These are phyloP conservation scores for Combretum micranthum DNA, from an alignment of 345 rosid species.

Conservation along the genomic window DNA sequence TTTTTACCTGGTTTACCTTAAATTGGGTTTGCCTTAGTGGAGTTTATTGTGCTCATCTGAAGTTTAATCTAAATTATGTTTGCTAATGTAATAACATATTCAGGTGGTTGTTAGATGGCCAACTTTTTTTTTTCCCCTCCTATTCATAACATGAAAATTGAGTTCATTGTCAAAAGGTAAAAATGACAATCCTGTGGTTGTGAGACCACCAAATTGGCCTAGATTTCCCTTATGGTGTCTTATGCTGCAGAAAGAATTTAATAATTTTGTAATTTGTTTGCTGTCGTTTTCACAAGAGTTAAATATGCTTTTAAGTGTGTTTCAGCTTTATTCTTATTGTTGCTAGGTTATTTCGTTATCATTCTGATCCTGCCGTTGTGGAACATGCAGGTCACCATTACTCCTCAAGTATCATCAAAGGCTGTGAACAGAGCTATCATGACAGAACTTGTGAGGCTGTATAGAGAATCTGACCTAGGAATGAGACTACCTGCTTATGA, in stretches of 20 bases:
- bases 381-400: slow-evolving; percentile 78
- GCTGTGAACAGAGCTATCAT: slow-evolving; percentile 82
- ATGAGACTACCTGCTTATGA: slow-evolving; percentile 96
- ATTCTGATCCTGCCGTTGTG: slow-evolving; percentile 16
- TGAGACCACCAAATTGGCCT: too few species aligned
- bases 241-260: too few species aligned
- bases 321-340: slow-evolving; percentile 20
- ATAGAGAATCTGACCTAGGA: slow-evolving; percentile 87
- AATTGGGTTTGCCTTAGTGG: neutral
- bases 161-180: too few species aligned
- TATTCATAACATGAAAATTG: slow-evolving; percentile 14
- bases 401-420: slow-evolving; percentile 89
- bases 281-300: slow-evolving; percentile 5
- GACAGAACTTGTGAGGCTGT: slow-evolving; percentile 83
- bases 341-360: slow-evolving; percentile 4
- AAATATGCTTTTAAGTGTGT: slow-evolving; percentile 4
- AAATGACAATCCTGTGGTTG: too few species aligned
- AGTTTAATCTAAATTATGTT: too few species aligned
- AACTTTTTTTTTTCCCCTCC: slow-evolving; percentile 18
- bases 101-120: slow-evolving; percentile 16
- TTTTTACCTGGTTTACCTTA: slow-evolving; percentile 3
- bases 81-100: slow-evolving; percentile 21
- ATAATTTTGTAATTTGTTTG: neutral
- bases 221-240: too few species aligned
- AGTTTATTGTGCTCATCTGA: neutral